Evolutionary conservation across 352 stramenopile genomes (phyloP).

Genomic region (Albugo laibachii): DNA sequence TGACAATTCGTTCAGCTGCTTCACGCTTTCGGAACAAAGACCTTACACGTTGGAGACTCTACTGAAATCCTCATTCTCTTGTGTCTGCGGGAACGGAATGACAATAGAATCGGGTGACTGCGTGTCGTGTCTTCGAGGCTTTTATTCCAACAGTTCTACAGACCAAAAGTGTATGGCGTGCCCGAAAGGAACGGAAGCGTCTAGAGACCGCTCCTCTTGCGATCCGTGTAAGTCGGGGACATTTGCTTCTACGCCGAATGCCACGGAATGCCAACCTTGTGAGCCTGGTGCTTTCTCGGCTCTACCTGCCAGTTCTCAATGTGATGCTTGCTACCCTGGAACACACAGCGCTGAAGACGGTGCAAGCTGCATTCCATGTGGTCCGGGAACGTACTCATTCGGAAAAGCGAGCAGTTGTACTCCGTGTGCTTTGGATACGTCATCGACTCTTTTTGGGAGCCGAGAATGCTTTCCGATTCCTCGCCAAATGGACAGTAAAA

Average conservation of each 20-base stretch:
- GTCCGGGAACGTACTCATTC: conserved; percentile 12
- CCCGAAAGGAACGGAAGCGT: not conserved
- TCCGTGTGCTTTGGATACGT: conserved; percentile 19
- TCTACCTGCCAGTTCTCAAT: conserved; percentile 1
- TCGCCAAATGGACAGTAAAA: too few species aligned
- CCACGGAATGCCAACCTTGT: conserved; percentile 15
- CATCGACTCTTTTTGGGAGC: conserved; percentile 3
- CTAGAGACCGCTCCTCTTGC: conserved; percentile 5
- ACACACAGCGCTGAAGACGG: conserved; percentile 13
- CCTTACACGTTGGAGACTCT: conserved; percentile 1
- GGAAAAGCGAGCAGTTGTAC: conserved; percentile 11
- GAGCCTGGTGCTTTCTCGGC: conserved; percentile 8
- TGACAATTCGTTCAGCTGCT: conserved; percentile 17
- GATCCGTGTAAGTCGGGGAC: conserved; percentile 20
- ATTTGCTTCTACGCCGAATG: conserved; percentile 16
- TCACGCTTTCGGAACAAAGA: conserved; percentile 11
- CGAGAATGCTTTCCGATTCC: not conserved
- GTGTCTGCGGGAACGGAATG: conserved; percentile 7
- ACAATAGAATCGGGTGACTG: conserved; percentile 4
- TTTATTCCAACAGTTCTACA: conserved; percentile 1
- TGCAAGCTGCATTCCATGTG: conserved; percentile 7
- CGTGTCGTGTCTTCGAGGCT: conserved; percentile 1
- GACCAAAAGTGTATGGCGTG: not conserved
- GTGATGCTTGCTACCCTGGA: conserved; percentile 8
- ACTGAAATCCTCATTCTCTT: not conserved